phyloP scores from a whole-genome alignment of 441 rosid genomes.

The Flueggea neowawraea region DNA sequence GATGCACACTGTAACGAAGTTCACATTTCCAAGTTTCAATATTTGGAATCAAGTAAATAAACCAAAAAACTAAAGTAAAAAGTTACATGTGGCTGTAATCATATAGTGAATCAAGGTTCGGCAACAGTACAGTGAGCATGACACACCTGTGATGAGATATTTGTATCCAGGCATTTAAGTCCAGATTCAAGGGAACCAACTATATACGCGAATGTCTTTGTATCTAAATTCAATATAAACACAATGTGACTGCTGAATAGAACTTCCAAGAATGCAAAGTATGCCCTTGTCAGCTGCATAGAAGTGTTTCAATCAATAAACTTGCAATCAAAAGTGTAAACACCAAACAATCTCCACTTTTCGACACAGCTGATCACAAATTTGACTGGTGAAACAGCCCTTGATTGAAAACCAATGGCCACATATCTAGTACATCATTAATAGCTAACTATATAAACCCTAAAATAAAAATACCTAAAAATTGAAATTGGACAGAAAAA shows the following conservation, averaged over 20 bases:
- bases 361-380: background rate
- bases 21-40: conserved; percentile 5
- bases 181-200: conserved; percentile 98
- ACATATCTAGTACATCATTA: too few relatives aligned
- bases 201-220: conserved; percentile 90
- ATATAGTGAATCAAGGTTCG: too few relatives aligned
- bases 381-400: background rate
- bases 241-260: conserved; percentile 74
- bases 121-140: conserved; percentile 1
- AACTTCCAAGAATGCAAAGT: conserved; percentile 94
- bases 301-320: background rate
- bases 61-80: background rate
- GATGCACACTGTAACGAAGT: conserved; percentile 78
- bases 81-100: conserved; percentile 2
- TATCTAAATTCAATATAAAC: conserved; percentile 77
- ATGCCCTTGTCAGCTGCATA: conserved; percentile 90
- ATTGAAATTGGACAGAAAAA: background rate
- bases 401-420: background rate
- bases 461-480: too few relatives aligned
- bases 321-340: background rate
- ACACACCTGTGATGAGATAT: conserved; percentile 92
- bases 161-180: conserved; percentile 83
- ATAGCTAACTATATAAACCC: too few relatives aligned
- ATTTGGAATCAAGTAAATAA: background rate
- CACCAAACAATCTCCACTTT: background rate